phyloP scores from a whole-genome alignment of 1,284 basidiomycete genomes.

The Cryptococcus sp. region DNA sequence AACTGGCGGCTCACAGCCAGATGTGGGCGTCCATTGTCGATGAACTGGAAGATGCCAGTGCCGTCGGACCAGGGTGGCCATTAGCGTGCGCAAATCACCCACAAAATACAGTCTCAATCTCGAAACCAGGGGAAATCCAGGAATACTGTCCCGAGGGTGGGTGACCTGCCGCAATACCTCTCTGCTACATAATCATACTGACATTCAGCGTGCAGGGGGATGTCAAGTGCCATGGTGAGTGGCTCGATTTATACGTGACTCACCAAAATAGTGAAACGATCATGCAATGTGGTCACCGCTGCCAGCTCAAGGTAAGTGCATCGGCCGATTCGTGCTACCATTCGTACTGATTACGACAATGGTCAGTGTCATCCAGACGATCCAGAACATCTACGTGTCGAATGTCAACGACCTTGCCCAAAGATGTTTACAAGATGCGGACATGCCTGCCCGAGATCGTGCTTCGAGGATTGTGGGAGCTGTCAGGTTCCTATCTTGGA shows the following conservation, averaged over 20 bases:
- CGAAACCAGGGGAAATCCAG: neutral
- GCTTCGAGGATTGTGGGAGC: neutral
- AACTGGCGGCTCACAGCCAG: constrained; percentile 17
- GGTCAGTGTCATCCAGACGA: constrained; percentile 3
- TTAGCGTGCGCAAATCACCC: neutral
- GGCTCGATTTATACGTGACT: neutral
- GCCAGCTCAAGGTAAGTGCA: neutral
- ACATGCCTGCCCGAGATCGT: neutral
- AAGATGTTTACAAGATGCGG: neutral
- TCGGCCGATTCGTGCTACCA: neutral
- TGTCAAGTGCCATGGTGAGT: constrained; percentile 1
- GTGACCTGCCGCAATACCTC: neutral
- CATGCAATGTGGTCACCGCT: constrained; percentile 1
- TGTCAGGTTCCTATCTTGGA: neutral
- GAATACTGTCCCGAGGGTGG: neutral
- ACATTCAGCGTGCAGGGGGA: neutral
- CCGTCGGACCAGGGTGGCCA: constrained; percentile 1
- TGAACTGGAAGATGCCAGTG: neutral
- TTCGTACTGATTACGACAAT: neutral
- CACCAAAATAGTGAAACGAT: neutral
- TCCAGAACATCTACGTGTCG: neutral
- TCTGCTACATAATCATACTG: neutral
- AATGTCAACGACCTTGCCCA: neutral
- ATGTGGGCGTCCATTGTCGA: constrained; percentile 60
- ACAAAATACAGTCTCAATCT: neutral